These are phyloP conservation scores for Pythium oligandrum DNA, from an alignment of 352 stramenopile species.

Conservation along the genomic window DNA sequence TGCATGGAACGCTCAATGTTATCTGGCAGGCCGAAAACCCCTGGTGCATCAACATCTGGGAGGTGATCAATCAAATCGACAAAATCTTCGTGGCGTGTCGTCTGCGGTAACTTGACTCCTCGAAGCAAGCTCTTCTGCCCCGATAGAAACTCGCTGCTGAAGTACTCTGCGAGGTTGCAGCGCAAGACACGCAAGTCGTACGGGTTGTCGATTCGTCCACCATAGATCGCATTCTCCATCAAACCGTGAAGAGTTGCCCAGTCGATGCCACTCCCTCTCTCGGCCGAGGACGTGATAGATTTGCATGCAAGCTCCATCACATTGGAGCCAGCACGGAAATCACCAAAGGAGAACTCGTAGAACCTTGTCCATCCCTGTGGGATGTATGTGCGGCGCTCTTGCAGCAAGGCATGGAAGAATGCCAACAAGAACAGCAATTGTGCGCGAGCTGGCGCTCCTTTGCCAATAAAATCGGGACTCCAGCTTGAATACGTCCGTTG, in stretches of 20 bases:
- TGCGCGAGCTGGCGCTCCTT: constrained; percentile 30
- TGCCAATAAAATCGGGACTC: constrained; percentile 70
- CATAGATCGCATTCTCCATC: constrained; percentile 96
- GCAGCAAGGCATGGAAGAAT: constrained; percentile 86
- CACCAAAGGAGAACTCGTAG: constrained; percentile 95
- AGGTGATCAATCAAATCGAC: constrained; percentile 70
- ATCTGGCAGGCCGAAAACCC: constrained; percentile 89
- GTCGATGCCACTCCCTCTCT: constrained; percentile 52
- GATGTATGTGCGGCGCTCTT: constrained; percentile 90
- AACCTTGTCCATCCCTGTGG: constrained; percentile 96
- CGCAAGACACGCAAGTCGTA: constrained; percentile 90
- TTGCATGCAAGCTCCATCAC: constrained; percentile 81
- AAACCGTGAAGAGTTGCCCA: constrained; percentile 91
- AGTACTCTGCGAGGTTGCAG: constrained; percentile 85
- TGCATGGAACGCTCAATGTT: constrained; percentile 95
- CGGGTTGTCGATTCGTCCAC: constrained; percentile 91
- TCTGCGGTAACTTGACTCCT: constrained; percentile 71
- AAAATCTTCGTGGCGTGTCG: constrained; percentile 55
- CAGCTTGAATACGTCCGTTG: constrained; percentile 90
- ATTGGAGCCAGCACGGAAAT: constrained; percentile 90
- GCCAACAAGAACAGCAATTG: constrained; percentile 88
- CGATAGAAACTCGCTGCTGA: constrained; percentile 71
- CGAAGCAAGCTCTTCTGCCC: constrained; percentile 56
- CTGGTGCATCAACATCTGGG: constrained; percentile 67
- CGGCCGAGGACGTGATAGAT: constrained; percentile 11